These are phyloP conservation scores for Lyophyllum shimeji DNA, from an alignment of 768 basidiomycete species.

Conservation along the genomic window DNA sequence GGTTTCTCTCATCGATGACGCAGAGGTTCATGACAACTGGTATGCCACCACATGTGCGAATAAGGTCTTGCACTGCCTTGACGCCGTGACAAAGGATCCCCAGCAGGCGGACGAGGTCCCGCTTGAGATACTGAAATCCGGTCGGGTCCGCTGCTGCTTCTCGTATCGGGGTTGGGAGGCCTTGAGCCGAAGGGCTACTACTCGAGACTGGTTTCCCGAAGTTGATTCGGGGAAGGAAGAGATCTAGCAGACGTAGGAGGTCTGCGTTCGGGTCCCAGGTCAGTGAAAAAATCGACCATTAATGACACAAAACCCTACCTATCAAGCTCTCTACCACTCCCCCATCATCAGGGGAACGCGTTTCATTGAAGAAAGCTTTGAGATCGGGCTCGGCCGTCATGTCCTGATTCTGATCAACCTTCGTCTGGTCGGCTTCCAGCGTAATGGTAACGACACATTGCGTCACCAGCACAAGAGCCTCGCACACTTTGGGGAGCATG, in stretches of 20 bases:
- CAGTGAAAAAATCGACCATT: slow-evolving; percentile 13
- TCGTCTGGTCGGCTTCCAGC: slow-evolving; percentile 47
- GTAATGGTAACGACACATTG: slow-evolving; percentile 73
- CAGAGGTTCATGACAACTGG: slow-evolving; percentile 85
- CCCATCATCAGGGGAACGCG: slow-evolving; percentile 37
- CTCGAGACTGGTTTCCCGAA: slow-evolving; percentile 62
- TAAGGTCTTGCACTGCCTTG: slow-evolving; percentile 70
- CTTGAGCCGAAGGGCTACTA: slow-evolving; percentile 19
- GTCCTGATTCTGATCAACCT: slow-evolving; percentile 19
- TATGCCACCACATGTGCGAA: slow-evolving; percentile 71
- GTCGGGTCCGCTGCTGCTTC: slow-evolving; percentile 36
- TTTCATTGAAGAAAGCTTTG: slow-evolving; percentile 44
- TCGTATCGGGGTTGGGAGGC: slow-evolving; percentile 18
- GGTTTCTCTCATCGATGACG: slow-evolving; percentile 88
- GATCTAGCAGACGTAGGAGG: slow-evolving; percentile 69
- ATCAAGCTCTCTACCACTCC: slow-evolving; percentile 57
- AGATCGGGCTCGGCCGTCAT: slow-evolving; percentile 26
- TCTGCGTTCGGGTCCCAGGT: slow-evolving; percentile 40
- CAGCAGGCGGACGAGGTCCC: slow-evolving; percentile 87
- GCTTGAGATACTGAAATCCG: slow-evolving; percentile 84
- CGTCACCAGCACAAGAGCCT: slow-evolving; percentile 74
- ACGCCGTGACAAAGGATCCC: slow-evolving; percentile 71
- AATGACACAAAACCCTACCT: slow-evolving; percentile 34
- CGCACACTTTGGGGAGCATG: slow-evolving; percentile 75
- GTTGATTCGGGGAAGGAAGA: slow-evolving; percentile 83